Base-by-base conservation (phyloP, 192 early-diverging fungal genomes). In the Entomortierella beljakovae region DNA sequence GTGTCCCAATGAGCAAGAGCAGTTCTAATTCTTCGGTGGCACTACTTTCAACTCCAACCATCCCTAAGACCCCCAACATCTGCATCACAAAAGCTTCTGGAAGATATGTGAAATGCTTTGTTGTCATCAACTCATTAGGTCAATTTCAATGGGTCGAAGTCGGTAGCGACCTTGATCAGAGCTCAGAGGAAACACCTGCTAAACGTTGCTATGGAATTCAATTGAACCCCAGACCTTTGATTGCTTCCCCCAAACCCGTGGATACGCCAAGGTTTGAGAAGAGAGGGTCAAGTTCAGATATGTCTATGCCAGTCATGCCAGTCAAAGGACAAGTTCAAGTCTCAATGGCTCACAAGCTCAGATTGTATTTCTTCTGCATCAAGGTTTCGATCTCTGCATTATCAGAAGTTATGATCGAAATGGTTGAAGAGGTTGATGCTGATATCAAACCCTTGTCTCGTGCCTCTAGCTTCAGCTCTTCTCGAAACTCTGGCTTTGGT, bases 361-460 rank as follows among this genome's bases (percentile, higher is more conserved):
- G 75, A n/a, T 51, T 79, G n/a, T 62, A 70, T 20, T 79, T 79
- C 22, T 79, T 79, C 33, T 69, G 75, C 26, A 59, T 79, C 50
- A 64, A 60, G 38, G 60, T 79, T 32, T 64, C 75, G 0, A 32
- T 55, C 7, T 51, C 61, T 2, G 61, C 75, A 6, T 15, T 64
- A 38, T 32, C 55, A 10, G 74, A 77, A 13, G 60, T 59, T 20
- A 38, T 59, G 33, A 28, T 60, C 6, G 74, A 69, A 22, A 46
- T 46, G 57, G 11, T 49, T 23, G 67, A 48, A 20, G 4, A 56
- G 3, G 20, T 46, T 0, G 20, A 16, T 1, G 2, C 28, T 34
- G 6, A 20, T 6, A 18, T 20, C 6, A 18, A 31, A 31, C 40
- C 16, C 1, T 10, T 29, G 7, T 26, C 51, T 25, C 23, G 51